Evolutionary conservation across 495 filamentous ascomycete genomes (phyloP).

Genomic region (Letharia columbiana): DNA sequence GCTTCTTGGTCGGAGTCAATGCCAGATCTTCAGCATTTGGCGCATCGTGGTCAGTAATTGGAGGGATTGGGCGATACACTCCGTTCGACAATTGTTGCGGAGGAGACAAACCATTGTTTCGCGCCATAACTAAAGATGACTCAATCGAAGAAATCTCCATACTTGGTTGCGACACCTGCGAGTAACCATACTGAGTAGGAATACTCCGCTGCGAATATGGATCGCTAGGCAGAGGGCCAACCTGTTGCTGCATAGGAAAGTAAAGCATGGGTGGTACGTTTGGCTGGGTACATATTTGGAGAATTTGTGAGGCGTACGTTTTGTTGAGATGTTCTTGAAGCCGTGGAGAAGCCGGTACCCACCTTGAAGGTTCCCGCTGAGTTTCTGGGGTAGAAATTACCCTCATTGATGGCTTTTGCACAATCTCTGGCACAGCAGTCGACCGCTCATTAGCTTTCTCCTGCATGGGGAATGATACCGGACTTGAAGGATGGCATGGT

Average conservation of each 20-base stretch:
- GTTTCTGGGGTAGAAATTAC: neutral
- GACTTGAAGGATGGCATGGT: neutral
- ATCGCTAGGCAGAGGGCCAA: neutral
- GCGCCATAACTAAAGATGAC: neutral
- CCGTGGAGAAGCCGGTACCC: neutral
- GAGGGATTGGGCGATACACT: neutral
- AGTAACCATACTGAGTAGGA: accelerated
- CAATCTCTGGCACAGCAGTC: neutral
- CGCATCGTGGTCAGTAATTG: neutral
- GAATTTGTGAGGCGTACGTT: neutral
- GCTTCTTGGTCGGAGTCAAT: neutral
- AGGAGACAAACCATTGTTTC: neutral
- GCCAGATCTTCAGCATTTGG: neutral
- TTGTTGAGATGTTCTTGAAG: neutral
- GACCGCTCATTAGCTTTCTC: neutral
- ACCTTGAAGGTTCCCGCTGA: neutral
- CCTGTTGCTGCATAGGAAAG: neutral
- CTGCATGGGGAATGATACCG: neutral
- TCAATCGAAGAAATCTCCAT: neutral
- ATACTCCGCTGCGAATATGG: neutral
- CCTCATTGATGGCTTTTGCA: neutral
- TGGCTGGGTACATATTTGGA: neutral
- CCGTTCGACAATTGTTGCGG: neutral
- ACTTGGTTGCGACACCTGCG: neutral
- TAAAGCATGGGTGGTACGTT: neutral